Percentiles rank a stretch among this genome's conserved stretches.
Conservation (phyloP, 352 stramenopile genomes). For the Bremia lactucae region DNA sequence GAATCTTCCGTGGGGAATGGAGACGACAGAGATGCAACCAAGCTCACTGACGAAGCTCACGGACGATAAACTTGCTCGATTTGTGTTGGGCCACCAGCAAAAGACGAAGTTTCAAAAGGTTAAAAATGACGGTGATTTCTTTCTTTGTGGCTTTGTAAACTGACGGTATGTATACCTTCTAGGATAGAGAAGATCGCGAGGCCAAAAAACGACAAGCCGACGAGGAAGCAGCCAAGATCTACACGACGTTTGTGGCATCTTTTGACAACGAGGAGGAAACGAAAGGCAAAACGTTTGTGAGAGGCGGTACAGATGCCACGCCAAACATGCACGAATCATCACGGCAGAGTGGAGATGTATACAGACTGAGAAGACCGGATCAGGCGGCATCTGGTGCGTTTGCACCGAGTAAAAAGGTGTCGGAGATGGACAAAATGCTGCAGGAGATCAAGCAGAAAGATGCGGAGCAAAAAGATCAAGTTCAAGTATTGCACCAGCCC, state of each 20-base stretch:
- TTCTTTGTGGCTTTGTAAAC: constrained; percentile 4
- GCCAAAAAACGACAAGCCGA: constrained; percentile 77
- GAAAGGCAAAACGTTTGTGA: constrained; percentile 57
- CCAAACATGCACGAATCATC: not conserved
- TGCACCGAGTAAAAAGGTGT: constrained; percentile 20
- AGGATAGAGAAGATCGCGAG: constrained; percentile 75
- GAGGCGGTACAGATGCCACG: constrained; percentile 11
- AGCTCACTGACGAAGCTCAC: constrained; percentile 55
- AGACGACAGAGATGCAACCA: constrained; percentile 52
- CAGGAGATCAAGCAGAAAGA: constrained; percentile 65
- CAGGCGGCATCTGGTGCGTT: not conserved
- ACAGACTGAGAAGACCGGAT: constrained; percentile 24
- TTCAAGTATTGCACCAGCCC: constrained; percentile 4
- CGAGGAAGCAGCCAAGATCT: constrained; percentile 79
- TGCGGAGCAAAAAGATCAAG: constrained; percentile 12
- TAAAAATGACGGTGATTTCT: constrained; percentile 1
- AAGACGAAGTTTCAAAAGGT: constrained; percentile 86
- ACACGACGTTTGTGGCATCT: constrained; percentile 84
- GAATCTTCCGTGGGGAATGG: constrained; percentile 50
- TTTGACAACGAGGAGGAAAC: constrained; percentile 72
- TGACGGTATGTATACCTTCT: constrained; percentile 2
- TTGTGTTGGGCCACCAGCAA: constrained; percentile 67
- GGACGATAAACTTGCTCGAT: constrained; percentile 71
- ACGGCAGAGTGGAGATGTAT: constrained; percentile 14
- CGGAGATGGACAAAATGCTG: constrained; percentile 60